These are phyloP conservation scores for Salix udensis DNA, from an alignment of 345 rosid genomes.

Conservation along the genomic window DNA sequence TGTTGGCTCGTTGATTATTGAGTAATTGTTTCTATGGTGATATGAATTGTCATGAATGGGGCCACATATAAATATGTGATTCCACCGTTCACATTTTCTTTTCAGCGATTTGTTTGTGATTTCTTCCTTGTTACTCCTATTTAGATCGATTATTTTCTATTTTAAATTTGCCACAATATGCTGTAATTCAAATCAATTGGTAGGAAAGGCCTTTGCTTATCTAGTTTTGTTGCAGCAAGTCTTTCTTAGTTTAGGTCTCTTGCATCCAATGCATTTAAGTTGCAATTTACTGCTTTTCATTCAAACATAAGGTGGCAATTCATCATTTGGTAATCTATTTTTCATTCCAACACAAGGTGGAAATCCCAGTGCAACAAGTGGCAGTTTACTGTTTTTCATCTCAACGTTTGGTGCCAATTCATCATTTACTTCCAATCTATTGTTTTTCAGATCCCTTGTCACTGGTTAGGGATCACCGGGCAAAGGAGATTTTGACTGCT, in stretches of 20 bases:
- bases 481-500: conserved; percentile 67
- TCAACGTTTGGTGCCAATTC: neutral
- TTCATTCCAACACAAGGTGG: neutral
- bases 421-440: neutral
- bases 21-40: neutral
- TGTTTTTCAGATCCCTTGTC: conserved; percentile 66
- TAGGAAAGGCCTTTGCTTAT: neutral
- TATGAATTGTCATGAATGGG: neutral
- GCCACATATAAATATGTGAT: neutral
- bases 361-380: neutral
- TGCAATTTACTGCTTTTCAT: conserved; percentile 26
- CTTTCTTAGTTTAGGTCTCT: neutral
- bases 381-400: conserved; percentile 27
- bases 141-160: conserved; percentile 2
- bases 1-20: conserved; percentile 1
- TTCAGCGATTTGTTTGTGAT: neutral
- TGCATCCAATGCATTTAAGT: neutral
- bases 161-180: neutral
- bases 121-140: neutral
- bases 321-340: neutral
- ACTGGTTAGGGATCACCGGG: conserved; percentile 89
- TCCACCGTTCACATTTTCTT: neutral
- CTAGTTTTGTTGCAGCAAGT: neutral
- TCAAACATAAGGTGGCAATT: neutral
- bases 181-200: neutral